Conservation (phyloP, 1,284 basidiomycete species). For the Butyriboletus appendiculatus region DNA sequence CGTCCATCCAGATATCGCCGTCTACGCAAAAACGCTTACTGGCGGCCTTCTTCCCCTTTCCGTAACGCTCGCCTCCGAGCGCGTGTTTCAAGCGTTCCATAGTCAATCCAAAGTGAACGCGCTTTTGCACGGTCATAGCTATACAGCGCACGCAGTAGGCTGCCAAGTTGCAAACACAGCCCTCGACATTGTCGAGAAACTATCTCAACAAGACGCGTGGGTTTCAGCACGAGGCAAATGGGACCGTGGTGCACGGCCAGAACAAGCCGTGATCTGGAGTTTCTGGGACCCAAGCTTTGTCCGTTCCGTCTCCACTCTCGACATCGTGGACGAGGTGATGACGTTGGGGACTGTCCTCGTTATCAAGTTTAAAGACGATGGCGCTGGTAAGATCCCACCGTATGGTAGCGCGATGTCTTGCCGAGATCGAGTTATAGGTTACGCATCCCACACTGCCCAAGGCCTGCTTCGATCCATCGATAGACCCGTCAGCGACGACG, state of each 20-base stretch:
- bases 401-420: neutral
- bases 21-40: conserved; percentile 93
- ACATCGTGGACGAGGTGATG: conserved; percentile 76
- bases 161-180: conserved; percentile 90
- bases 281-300: conserved; percentile 86
- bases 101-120: conserved; percentile 81
- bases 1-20: conserved; percentile 81
- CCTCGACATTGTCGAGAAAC: conserved; percentile 62
- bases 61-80: conserved; percentile 78
- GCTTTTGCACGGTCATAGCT: conserved; percentile 93
- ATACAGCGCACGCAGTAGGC: conserved; percentile 90
- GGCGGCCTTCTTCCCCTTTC: conserved; percentile 91
- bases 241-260: conserved; percentile 18
- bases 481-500: conserved; percentile 20
- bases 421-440: conserved; percentile 49
- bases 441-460: conserved; percentile 75
- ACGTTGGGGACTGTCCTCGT: conserved; percentile 87
- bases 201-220: conserved; percentile 49
- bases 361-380: conserved; percentile 70
- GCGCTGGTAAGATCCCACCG: conserved; percentile 47
- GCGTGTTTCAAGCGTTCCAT: conserved; percentile 82
- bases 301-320: conserved; percentile 55
- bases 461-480: conserved; percentile 54
- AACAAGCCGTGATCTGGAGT: conserved; percentile 64
- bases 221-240: conserved; percentile 34